These are phyloP conservation scores for Sugiyamaella neomexicana DNA, from an alignment of 1,139 yeast genomes.

Conservation along the genomic window DNA sequence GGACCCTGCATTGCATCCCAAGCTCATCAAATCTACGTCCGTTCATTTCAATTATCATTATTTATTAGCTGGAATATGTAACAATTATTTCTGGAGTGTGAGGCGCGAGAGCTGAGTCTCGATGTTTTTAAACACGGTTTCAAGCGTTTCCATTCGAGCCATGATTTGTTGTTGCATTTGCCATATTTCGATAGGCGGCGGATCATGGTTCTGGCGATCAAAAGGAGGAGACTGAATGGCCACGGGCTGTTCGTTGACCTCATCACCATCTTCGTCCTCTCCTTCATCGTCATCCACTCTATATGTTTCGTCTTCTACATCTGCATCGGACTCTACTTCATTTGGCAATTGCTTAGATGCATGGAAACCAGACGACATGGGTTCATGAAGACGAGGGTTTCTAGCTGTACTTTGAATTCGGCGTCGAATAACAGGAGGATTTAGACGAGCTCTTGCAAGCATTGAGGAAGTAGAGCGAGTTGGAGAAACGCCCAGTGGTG, in stretches of 20 bases:
- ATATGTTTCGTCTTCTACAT: conserved; percentile 1
- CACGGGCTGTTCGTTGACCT: not conserved
- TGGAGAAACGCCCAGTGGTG: conserved; percentile 24
- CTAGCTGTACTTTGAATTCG: conserved; percentile 11
- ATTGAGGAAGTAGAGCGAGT: conserved; percentile 25
- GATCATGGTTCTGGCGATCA: conserved; percentile 8
- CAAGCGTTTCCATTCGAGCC: conserved; percentile 27
- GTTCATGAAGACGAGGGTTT: conserved; percentile 1
- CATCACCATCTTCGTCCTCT: conserved; percentile 20
- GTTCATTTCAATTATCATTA: too few species aligned
- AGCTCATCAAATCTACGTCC: too few species aligned
- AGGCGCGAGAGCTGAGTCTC: conserved; percentile 23
- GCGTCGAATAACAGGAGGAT: not conserved
- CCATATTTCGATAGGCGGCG: conserved; percentile 4
- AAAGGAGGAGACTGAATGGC: not conserved
- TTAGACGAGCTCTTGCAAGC: conserved; percentile 1
- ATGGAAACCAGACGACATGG: not conserved
- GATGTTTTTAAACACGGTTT: conserved; percentile 25
- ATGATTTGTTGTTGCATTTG: conserved; percentile 26
- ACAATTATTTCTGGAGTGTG: not conserved
- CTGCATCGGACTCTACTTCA: conserved; percentile 9
- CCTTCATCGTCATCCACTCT: conserved; percentile 20
- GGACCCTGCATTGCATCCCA: not conserved
- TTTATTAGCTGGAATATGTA: not conserved
- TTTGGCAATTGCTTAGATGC: conserved; percentile 1